These are phyloP conservation scores for Fusarium xylarioides DNA, from an alignment of 2,329 filamentous ascomycete genomes.

Conservation along the genomic window DNA sequence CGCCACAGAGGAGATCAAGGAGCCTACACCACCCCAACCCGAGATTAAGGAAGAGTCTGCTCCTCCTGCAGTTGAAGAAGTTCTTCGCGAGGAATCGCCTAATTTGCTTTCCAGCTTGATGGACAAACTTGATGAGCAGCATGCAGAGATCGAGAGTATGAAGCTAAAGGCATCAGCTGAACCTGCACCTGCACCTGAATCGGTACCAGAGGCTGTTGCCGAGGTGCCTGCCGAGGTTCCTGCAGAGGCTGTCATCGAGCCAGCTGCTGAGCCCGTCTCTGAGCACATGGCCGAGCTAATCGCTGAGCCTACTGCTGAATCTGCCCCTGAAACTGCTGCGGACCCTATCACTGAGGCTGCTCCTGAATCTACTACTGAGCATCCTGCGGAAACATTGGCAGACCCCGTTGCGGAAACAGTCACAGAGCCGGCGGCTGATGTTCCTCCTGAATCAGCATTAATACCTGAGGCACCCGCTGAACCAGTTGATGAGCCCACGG, in stretches of 20 bases:
- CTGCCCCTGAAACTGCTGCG: background rate
- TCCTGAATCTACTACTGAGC: background rate
- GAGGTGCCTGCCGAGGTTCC: background rate
- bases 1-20: conserved; percentile 23
- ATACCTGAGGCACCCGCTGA: conserved; percentile 16
- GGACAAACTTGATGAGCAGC: conserved; percentile 55
- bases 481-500: conserved; percentile 3
- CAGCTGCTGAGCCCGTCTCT: background rate
- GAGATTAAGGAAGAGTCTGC: conserved; percentile 36
- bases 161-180: background rate
- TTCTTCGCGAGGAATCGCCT: conserved; percentile 28
- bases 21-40: conserved; percentile 30
- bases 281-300: background rate
- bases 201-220: background rate
- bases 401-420: background rate
- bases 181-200: background rate
- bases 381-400: background rate
- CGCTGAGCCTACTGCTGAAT: background rate
- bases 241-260: background rate
- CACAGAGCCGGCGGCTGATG: background rate
- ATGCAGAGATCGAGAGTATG: conserved; percentile 9
- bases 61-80: conserved; percentile 46
- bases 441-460: conserved; percentile 7
- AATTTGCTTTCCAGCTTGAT: conserved; percentile 58
- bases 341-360: background rate